phyloP scores from a whole-genome alignment of 2,329 filamentous ascomycete species.

The Plectosphaerella plurivora region DNA sequence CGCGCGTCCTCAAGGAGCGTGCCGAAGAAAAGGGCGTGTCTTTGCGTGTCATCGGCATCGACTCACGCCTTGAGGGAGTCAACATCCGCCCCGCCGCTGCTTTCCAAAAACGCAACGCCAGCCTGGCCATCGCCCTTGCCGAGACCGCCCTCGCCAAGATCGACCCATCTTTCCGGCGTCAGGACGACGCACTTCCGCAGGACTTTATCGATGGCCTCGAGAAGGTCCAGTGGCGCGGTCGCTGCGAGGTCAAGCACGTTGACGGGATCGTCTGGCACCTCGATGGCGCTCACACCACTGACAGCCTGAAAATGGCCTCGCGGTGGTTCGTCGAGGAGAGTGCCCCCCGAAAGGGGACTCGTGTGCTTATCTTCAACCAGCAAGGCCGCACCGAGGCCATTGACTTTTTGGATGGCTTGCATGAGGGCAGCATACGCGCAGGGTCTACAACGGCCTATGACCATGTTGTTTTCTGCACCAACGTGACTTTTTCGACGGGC shows the following conservation, averaged over 20 bases:
- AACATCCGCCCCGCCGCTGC: conserved; percentile 41
- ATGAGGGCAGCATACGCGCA: conserved; percentile 25
- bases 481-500: conserved; percentile 53
- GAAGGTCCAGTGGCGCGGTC: conserved; percentile 70
- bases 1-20: conserved; percentile 40
- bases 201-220: conserved; percentile 72
- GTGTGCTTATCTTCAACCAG: conserved; percentile 84
- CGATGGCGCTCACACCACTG: conserved; percentile 88
- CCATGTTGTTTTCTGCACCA: conserved; percentile 80
- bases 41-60: conserved; percentile 40
- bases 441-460: conserved; percentile 48
- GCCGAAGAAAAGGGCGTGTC: conserved; percentile 48
- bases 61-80: conserved; percentile 40
- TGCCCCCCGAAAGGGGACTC: conserved; percentile 29
- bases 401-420: conserved; percentile 46
- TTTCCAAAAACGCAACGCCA: conserved; percentile 58
- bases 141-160: conserved; percentile 43
- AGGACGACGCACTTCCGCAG: conserved; percentile 40
- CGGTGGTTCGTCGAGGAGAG: conserved; percentile 69
- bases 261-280: conserved; percentile 72
- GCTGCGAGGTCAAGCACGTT: conserved; percentile 62
- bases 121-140: conserved; percentile 47
- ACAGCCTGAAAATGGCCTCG: conserved; percentile 78
- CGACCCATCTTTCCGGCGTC: conserved; percentile 12
- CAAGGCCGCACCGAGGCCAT: conserved; percentile 52